Evolutionary conservation across 306 rosid species (phyloP), one percentile per base, ranked within the genome.

Genomic region (Cicer chorassanicum): DNA sequence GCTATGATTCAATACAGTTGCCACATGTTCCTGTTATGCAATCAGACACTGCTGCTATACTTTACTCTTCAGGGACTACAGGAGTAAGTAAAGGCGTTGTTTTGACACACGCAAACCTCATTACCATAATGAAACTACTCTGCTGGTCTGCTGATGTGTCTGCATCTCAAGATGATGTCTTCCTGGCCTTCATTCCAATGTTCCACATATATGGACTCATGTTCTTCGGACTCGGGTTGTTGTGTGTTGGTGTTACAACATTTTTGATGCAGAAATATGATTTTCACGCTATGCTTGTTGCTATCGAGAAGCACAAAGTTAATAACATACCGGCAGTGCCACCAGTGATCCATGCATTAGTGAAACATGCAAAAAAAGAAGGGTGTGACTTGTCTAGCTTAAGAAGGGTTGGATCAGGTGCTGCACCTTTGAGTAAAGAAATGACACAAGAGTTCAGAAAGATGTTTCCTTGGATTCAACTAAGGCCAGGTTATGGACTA

Each of bases 11-110:
- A 65, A 29, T 13, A 14, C 87, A 84, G 75, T 65, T 79, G 59
- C 81, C 87, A 1, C 78, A 48, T 44, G 57, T 72, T 45, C 48
- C 70, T n/a, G 77, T 85, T n/a, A 21, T 62, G 72, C 96, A 85
- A 79, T 83, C 92, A 8, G 97, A 91, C 49, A 81, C 92, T 41
- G 97, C 98, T 64, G 97, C 90, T 55, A 88, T 93, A 67, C 83
- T 91, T 36, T 93, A 91, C 82, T 91, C 98, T 43, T 93, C 98
- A 3, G 96, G 98, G 10, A 93, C 97, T 7, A 93, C 98, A 0
- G 94, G 96, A 12, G 70, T 82, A 43, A 93, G 98, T 80, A 93
- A 93, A 82, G 97, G 97, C 16, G 97, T 89, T 15, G 82, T 91
- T 79, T 78, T 93, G 56, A 89, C 97, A 1, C 98, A 91, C 77